phyloP scores from a whole-genome alignment of 1,139 yeast genomes.

The Meyerozyma guilliermondii region DNA sequence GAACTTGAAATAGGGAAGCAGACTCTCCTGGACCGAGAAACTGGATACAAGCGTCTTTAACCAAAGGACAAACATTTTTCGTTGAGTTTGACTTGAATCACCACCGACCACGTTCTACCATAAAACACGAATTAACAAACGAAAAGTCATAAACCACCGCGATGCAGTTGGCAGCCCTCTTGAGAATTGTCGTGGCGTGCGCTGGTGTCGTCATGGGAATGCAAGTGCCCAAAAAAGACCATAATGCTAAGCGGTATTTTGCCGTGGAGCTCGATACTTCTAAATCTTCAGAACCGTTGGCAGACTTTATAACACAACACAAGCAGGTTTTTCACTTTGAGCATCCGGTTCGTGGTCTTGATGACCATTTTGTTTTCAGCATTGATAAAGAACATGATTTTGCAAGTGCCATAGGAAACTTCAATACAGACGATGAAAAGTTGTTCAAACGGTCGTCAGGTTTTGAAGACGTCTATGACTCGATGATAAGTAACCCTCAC shows the following conservation, averaged over 20 bases:
- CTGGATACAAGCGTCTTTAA: no score
- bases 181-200: background rate
- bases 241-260: slow-evolving; percentile 44
- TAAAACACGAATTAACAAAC: background rate
- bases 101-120: background rate
- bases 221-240: slow-evolving; percentile 32
- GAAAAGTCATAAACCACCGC: background rate
- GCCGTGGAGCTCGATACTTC: slow-evolving; percentile 49
- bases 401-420: slow-evolving; percentile 33
- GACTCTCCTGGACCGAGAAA: no score
- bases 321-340: slow-evolving; percentile 42
- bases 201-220: background rate
- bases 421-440: slow-evolving; percentile 24
- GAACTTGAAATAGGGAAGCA: no score
- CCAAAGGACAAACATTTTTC: no score
- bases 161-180: background rate
- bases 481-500: slow-evolving; percentile 19
- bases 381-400: slow-evolving; percentile 32
- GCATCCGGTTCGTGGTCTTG: slow-evolving; percentile 54
- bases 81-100: no score
- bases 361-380: slow-evolving; percentile 61
- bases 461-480: slow-evolving; percentile 23
- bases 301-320: slow-evolving; percentile 28
- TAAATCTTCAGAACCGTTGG: slow-evolving; percentile 20
- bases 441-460: slow-evolving; percentile 25